Evolutionary conservation across 1,284 basidiomycete genomes (phyloP), one percentile per base, ranked within the genome.

Genomic region (Irpex sp.): DNA sequence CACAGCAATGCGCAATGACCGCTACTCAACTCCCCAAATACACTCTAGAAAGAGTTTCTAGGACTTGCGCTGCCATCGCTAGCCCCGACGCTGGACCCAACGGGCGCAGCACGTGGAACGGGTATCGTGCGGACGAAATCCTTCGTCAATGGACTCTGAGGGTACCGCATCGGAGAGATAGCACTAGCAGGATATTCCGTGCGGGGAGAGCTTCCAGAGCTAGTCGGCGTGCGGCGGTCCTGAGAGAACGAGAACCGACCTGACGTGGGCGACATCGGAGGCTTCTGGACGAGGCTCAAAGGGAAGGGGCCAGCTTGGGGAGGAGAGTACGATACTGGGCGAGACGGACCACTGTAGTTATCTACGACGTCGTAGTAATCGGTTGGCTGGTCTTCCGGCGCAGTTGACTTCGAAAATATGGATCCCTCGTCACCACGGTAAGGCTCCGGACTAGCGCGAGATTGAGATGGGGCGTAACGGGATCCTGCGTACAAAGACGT

Each of bases 111-210:
- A 15, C 40, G 40, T 2, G 40, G 40, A 15, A 44, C 40, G 11
- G 40, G 15, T 44, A 44, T 15, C 8, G 40, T 11, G 11, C 40
- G 8, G 11, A 44, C 40, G 15, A 44, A 44, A 9, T 52, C 49
- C 4, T 52, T 31, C 21, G 17, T 13, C 54, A 65, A 36, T 44
- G 62, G 59, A 36, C 64, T 65, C 56, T 63, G 62, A 13, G 64
- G 64, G 38, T 63, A 61, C 47, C 38, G 36, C 59, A 63, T 58
- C 4, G 47, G 47, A 19, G 34, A 49, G 8, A 47, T 47, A 26
- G 61, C 38, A 21, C 59, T 60, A 36, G 61, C 61, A 11, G 61
- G 64, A 48, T 62, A 65, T 17, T 62, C 40, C 2, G 55, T 57
- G 6, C 55, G 40, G 17, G 19, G 17, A 36, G 47, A 38, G 19